Evolutionary conservation across 768 basidiomycete genomes (phyloP).

Genomic region (Lactifluus subvellereus): DNA sequence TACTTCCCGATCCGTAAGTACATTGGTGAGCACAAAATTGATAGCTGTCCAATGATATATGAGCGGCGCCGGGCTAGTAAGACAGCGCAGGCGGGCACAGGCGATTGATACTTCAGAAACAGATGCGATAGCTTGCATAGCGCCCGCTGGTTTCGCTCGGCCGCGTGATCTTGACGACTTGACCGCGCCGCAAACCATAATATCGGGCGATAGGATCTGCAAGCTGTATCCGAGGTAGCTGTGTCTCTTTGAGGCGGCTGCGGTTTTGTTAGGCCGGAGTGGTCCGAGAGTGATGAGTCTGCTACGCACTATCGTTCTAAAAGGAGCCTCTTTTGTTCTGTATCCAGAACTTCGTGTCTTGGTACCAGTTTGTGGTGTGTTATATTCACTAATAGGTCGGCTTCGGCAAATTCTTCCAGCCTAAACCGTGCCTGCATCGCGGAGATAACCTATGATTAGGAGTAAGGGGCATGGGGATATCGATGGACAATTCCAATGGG

Average conservation of each 20-base stretch:
- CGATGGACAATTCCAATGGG: background rate
- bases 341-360: constrained; percentile 77
- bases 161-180: constrained; percentile 97
- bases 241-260: constrained; percentile 96
- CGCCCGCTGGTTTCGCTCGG: constrained; percentile 95
- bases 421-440: constrained; percentile 83
- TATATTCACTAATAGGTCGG: constrained; percentile 95
- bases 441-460: constrained; percentile 66
- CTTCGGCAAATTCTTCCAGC: constrained; percentile 94
- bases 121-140: constrained; percentile 89
- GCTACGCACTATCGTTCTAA: constrained; percentile 86
- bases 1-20: background rate
- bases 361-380: constrained; percentile 95
- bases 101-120: constrained; percentile 47
- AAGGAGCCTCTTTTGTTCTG: constrained; percentile 80
- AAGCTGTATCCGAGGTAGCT: constrained; percentile 93
- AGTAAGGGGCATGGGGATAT: background rate
- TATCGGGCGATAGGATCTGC: constrained; percentile 98
- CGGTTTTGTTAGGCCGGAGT: constrained; percentile 8
- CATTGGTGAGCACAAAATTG: background rate
- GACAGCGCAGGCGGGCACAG: background rate
- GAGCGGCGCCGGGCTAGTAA: background rate
- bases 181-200: constrained; percentile 90
- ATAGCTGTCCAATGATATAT: constrained; percentile 1
- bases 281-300: constrained; percentile 10